phyloP scores from a whole-genome alignment of 129 eudicot species.

The Artemisia argyi region DNA sequence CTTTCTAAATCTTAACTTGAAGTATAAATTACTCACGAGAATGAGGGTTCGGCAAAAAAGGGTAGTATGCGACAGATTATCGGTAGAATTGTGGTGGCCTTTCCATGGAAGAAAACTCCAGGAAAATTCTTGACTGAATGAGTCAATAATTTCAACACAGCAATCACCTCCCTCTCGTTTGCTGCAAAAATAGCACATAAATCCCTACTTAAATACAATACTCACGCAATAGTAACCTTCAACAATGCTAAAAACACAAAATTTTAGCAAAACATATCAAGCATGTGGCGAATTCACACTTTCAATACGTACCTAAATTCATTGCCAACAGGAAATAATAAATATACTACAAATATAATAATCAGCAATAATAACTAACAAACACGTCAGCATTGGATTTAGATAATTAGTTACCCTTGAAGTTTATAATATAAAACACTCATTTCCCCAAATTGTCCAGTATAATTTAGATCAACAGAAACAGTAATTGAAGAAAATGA shows the following conservation, averaged over 20 bases:
- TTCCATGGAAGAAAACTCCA: slow-evolving; percentile 87
- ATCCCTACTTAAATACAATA: slow-evolving; percentile 5
- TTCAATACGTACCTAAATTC: no score
- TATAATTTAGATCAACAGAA: no score
- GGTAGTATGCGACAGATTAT: slow-evolving; percentile 75
- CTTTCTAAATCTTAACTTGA: neutral
- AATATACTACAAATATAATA: neutral
- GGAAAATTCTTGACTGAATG: slow-evolving; percentile 75
- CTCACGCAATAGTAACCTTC: slow-evolving; percentile 19
- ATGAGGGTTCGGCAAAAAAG: slow-evolving; percentile 73
- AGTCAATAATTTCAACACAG: slow-evolving; percentile 67
- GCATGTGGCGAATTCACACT: neutral
- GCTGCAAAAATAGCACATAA: slow-evolving; percentile 35
- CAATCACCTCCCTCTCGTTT: slow-evolving; percentile 88
- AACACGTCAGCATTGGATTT: no score
- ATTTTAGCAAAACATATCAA: neutral
- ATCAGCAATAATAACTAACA: no score
- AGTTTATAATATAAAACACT: neutral
- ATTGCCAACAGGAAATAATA: slow-evolving; percentile 11
- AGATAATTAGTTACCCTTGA: no score
- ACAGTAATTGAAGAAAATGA: neutral
- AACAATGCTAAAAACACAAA: neutral
- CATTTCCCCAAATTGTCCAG: no score
- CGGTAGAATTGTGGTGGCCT: slow-evolving; percentile 69
- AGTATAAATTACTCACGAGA: slow-evolving; percentile 47